These are phyloP conservation scores for Coemansia sp. DNA, from an alignment of 192 early-diverging fungal genomes.

Conservation along the genomic window DNA sequence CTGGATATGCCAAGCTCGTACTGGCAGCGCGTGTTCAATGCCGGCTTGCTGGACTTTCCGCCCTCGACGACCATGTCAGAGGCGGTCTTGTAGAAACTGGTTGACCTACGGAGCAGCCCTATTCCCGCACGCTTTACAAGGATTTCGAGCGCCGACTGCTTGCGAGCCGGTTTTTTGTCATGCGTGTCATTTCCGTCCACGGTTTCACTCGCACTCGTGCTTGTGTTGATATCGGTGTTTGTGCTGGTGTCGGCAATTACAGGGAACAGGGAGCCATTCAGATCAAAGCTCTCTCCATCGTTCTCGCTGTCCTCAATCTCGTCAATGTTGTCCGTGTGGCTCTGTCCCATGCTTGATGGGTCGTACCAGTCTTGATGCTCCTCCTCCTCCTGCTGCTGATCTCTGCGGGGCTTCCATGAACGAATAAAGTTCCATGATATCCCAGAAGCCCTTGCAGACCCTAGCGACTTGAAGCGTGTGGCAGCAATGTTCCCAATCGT, in stretches of 20 bases:
- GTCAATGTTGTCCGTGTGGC: slow-evolving; percentile 16
- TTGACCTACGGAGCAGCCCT: slow-evolving; percentile 42
- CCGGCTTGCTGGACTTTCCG: background rate
- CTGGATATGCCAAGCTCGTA: slow-evolving; percentile 6
- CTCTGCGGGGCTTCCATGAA: slow-evolving; percentile 20
- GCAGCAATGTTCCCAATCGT: background rate
- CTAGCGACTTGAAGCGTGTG: slow-evolving; percentile 17
- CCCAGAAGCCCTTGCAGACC: slow-evolving; percentile 6
- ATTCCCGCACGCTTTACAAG: slow-evolving; percentile 48
- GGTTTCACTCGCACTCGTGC: too few species aligned
- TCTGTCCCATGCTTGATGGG: slow-evolving; percentile 18
- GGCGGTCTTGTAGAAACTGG: slow-evolving; percentile 46
- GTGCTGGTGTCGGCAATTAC: background rate
- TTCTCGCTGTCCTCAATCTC: slow-evolving; percentile 9
- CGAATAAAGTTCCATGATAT: slow-evolving; percentile 38
- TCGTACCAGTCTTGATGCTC: slow-evolving; percentile 20
- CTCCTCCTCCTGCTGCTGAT: slow-evolving; percentile 1
- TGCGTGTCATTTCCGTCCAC: background rate
- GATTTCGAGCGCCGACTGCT: slow-evolving; percentile 36
- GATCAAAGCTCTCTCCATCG: slow-evolving; percentile 16
- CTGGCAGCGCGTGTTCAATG: background rate
- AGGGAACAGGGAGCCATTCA: slow-evolving; percentile 1
- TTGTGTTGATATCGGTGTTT: too few species aligned
- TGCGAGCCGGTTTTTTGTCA: slow-evolving; percentile 21
- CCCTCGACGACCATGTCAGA: slow-evolving; percentile 7